A percentile compares a stretch with the other conserved stretches of the same genome.
Evolutionary conservation across 164 flowering plant genomes (phyloP).

Genomic region (Cinnamomum micranthum): DNA sequence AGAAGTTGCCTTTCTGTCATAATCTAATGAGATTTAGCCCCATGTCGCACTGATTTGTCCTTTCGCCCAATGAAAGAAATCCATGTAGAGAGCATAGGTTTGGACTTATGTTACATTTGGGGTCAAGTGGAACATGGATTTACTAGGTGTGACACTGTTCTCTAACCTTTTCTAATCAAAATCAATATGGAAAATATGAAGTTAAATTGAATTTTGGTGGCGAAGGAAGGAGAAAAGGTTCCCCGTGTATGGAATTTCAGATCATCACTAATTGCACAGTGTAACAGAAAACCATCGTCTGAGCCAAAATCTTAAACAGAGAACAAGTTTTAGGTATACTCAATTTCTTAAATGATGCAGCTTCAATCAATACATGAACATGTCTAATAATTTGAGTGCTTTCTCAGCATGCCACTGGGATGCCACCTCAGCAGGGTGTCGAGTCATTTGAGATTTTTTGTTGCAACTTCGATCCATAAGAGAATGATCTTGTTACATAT

Average conservation of each 20-base stretch:
- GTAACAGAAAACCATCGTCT: not conserved
- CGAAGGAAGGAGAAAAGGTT: not conserved
- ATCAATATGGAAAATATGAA: not conserved
- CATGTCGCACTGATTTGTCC: too few species aligned
- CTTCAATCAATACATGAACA: not conserved
- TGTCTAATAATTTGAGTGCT: too few species aligned
- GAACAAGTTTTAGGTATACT: too few species aligned
- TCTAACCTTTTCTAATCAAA: not conserved
- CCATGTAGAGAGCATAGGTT: too few species aligned
- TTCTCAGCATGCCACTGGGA: too few species aligned
- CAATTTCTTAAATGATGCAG: not conserved
- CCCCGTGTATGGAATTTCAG: not conserved
- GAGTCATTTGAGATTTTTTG: too few species aligned
- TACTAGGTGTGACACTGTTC: not conserved
- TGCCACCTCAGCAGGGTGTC: too few species aligned
- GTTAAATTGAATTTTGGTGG: not conserved
- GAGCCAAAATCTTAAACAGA: not conserved
- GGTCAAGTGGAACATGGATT: not conserved
- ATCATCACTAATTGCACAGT: not conserved
- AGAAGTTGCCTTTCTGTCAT: too few species aligned
- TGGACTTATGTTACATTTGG: not conserved
- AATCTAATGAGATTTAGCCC: too few species aligned
- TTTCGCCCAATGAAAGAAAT: too few species aligned
- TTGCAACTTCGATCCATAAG: too few species aligned
- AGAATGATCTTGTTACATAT: too few species aligned